Evolutionary conservation across 148 eudicot species (phyloP).

Genomic region (Persicaria tinctoria): DNA sequence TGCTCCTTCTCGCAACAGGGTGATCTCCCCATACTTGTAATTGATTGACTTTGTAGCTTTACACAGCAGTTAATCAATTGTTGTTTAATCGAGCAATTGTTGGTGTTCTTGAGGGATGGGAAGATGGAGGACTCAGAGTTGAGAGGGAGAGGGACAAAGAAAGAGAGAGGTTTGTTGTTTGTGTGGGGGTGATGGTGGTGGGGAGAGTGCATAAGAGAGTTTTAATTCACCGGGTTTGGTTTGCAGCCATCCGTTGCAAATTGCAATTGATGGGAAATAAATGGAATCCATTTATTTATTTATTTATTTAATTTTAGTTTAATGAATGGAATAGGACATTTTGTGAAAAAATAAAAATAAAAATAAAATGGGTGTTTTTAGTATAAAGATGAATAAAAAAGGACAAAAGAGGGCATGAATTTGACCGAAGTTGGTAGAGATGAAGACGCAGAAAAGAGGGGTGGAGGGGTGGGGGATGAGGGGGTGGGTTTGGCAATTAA

Average conservation of each 20-base stretch:
- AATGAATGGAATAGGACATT: background rate
- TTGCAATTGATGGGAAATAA: background rate
- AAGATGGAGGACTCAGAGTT: background rate
- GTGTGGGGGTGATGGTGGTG: slow-evolving; percentile 7
- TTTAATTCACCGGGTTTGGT: slow-evolving; percentile 2
- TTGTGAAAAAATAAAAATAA: too few species aligned
- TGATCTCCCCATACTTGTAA: slow-evolving; percentile 30
- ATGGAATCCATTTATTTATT: background rate
- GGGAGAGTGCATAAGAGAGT: background rate
- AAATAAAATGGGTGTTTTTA: background rate
- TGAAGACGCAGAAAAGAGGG: background rate
- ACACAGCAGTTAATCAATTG: too few species aligned
- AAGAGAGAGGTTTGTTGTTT: slow-evolving; percentile 7
- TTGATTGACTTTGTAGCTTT: too few species aligned
- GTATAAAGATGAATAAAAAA: background rate
- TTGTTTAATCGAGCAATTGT: background rate
- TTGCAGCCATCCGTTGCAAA: background rate
- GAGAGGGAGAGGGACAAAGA: slow-evolving; percentile 30
- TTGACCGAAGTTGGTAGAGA: slow-evolving; percentile 13
- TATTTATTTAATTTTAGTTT: too few species aligned
- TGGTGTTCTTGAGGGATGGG: background rate
- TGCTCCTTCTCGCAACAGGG: slow-evolving; percentile 48
- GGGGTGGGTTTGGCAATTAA: slow-evolving; percentile 25
- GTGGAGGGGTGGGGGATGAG: slow-evolving; percentile 7
- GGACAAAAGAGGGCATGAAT: slow-evolving; percentile 13